Conservation (phyloP, 1,284 basidiomycete genomes). For the Tilletia setariae region DNA sequence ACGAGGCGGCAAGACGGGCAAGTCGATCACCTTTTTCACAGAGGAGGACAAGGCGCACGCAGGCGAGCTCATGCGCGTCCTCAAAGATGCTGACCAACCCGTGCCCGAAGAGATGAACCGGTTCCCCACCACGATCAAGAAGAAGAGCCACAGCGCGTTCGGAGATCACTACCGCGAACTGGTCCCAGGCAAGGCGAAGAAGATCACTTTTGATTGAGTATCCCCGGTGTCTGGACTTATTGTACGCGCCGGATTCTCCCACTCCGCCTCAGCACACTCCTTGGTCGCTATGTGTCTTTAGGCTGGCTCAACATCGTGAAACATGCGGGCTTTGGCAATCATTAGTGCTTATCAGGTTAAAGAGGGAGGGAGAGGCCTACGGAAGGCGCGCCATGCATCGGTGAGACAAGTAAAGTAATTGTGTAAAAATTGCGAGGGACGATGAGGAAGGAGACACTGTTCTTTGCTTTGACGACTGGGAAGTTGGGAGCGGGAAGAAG, state of each 20-base stretch:
- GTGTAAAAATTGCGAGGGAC: no score
- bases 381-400: no score
- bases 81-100: slow-evolving; percentile 76
- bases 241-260: not conserved
- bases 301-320: no score
- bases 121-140: slow-evolving; percentile 86
- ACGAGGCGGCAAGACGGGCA: slow-evolving; percentile 83
- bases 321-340: no score
- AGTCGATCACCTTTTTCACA: slow-evolving; percentile 92
- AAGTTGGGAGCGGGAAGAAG: no score
- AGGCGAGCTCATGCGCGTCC: slow-evolving; percentile 86
- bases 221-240: not conserved
- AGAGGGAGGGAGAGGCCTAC: no score
- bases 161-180: slow-evolving; percentile 56
- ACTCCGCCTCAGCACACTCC: no score
- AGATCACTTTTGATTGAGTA: slow-evolving; percentile 47
- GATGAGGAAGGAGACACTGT: no score
- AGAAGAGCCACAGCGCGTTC: slow-evolving; percentile 75
- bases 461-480: no score
- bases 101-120: slow-evolving; percentile 73
- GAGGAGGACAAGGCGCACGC: slow-evolving; percentile 67
- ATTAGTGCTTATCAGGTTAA: no score
- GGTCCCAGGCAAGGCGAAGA: slow-evolving; percentile 70
- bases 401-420: no score
- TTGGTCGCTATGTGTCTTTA: no score